A percentile compares a stretch with the other conserved stretches of the same genome.
These are phyloP conservation scores for Entelexis paramagnoliae DNA, from an alignment of 1,139 yeast species.

Conservation along the genomic window DNA sequence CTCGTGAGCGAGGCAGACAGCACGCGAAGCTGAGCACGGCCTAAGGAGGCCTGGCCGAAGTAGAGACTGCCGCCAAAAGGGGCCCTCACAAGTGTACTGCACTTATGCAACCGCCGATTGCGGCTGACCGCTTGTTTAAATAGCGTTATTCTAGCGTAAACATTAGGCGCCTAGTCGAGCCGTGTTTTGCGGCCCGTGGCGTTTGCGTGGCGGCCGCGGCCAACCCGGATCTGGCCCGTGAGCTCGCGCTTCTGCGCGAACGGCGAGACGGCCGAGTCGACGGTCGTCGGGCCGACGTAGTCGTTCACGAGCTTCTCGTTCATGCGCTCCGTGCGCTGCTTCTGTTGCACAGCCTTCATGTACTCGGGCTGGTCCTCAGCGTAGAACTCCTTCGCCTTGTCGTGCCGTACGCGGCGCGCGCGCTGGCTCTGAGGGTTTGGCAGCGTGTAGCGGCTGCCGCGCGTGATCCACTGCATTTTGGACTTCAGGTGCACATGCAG, in stretches of 20 bases:
- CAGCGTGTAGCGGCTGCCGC: slow-evolving; percentile 73
- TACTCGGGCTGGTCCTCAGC: slow-evolving; percentile 95
- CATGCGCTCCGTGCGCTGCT: slow-evolving; percentile 76
- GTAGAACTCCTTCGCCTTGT: slow-evolving; percentile 37
- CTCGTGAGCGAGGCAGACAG: no score
- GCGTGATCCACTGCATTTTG: slow-evolving; percentile 86
- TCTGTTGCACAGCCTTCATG: slow-evolving; percentile 73
- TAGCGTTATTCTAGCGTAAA: no score
- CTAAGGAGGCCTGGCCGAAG: no score
- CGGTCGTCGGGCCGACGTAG: slow-evolving; percentile 92
- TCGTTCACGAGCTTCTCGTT: slow-evolving; percentile 76
- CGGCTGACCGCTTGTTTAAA: no score
- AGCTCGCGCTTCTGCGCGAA: slow-evolving; percentile 48
- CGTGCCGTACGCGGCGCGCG: slow-evolving; percentile 31
- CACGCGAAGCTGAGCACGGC: no score
- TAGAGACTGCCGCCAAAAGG: no score
- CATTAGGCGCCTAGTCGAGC: not conserved
- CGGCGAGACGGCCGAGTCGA: slow-evolving; percentile 84
- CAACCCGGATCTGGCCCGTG: slow-evolving; percentile 62
- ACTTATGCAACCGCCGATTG: not conserved
- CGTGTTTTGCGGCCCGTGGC: slow-evolving; percentile 31
- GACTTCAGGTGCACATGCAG: slow-evolving; percentile 83
- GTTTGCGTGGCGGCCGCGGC: slow-evolving; percentile 73
- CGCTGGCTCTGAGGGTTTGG: slow-evolving; percentile 40
- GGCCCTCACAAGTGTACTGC: not conserved